Evolutionary conservation across 2,329 filamentous ascomycete genomes (phyloP), one percentile per base, ranked within the genome.

Genomic region (Claviceps capensis): DNA sequence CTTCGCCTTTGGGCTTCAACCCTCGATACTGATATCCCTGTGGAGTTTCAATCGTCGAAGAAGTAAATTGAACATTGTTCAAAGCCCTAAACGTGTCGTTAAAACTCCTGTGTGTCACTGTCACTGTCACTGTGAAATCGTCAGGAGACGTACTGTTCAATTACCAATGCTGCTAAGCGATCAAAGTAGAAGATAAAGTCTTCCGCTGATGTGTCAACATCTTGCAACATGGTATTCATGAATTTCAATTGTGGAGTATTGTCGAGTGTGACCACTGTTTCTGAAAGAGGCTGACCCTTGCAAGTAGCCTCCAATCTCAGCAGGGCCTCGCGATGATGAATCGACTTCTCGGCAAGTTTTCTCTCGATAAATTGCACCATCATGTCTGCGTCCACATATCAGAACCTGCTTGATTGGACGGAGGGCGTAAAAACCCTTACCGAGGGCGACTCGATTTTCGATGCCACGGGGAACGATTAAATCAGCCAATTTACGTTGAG

Each of bases 131-230:
- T n/a, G n/a, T n/a, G 5, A 2, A n/a, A n/a, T 16, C 8, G 22
- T 19, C 22, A 3, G n/a, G 22, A 13, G 23, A 69, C 76, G 55
- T 67, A 83, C 79, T 82, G 73, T 67, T 97, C 91, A 47, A 97
- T 79, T 26, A 97, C 74, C 50, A 96, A 73, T n/a, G 86, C 81
- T 2, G 87, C 82, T 40, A 97, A 73, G 40, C 93, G 81, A 67
- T 98, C 89, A 66, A 97, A 96, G 69, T 97, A 97, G 69, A 97
- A 97, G 56, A 95, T 88, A 65, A 96, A 97, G 60, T 97, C 90
- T 63, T 95, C 91, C 43, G 87, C 78, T 6, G 78, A 73, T 0
- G 88, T 91, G 47, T 82, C 77, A 17, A 86, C 84, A 60, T 93
- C 79, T 62, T 94, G 85, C 42, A 98, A 79, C 52, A 96, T 86